Percentiles rank a stretch among this genome's conserved stretches.
These are phyloP conservation scores for Penicillium subrubescens DNA, from an alignment of 495 filamentous ascomycete genomes.

Conservation along the genomic window DNA sequence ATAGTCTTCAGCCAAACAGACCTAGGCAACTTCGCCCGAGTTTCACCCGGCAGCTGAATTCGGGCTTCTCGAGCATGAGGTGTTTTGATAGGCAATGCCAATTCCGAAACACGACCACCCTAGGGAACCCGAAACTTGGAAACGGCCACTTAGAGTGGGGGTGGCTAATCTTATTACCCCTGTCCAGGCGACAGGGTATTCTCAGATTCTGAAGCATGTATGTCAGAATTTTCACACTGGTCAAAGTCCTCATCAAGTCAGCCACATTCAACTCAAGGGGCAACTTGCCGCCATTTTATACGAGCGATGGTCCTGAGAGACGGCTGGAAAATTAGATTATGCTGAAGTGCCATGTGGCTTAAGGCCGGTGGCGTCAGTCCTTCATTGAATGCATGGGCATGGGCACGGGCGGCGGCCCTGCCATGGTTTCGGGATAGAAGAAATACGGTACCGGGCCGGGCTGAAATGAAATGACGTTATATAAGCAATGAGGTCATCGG, in stretches of 20 bases:
- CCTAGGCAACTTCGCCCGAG: background rate
- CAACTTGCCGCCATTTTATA: background rate
- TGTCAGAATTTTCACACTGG: background rate
- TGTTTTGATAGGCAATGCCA: background rate
- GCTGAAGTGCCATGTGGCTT: background rate
- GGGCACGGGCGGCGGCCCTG: background rate
- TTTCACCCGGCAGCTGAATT: background rate
- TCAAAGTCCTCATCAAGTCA: background rate
- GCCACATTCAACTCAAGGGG: background rate
- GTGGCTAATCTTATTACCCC: background rate
- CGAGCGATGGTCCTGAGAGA: background rate
- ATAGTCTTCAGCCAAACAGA: background rate
- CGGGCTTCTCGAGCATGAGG: background rate
- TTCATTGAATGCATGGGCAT: background rate
- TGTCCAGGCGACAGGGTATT: background rate
- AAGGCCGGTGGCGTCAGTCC: background rate
- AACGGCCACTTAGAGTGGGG: background rate
- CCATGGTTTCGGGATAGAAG: background rate
- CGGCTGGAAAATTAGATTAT: background rate
- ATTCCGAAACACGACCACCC: background rate
- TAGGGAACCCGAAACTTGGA: background rate
- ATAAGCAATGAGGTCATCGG: slow-evolving; percentile 3
- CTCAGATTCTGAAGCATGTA: background rate
- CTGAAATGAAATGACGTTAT: background rate
- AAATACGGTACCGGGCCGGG: background rate